Evolutionary conservation across 768 basidiomycete genomes (phyloP).

Genomic region (Russula griseocarnosa): DNA sequence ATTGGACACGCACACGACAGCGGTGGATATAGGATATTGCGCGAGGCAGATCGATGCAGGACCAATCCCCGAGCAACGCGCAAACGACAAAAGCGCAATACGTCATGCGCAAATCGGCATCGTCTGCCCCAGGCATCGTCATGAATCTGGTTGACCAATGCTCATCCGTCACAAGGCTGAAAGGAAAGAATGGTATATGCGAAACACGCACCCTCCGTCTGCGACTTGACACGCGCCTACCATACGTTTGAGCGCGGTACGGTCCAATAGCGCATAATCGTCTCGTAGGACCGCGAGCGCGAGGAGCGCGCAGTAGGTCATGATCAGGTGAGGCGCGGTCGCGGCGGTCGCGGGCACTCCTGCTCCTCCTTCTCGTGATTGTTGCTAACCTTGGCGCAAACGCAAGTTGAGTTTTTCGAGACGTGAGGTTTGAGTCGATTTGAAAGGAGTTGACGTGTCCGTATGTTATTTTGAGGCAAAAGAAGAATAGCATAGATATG

Average conservation of each 20-base stretch:
- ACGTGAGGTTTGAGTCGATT: neutral
- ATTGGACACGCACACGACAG: conserved; percentile 57
- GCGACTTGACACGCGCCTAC: conserved; percentile 65
- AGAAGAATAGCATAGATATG: neutral
- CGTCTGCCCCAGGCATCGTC: conserved; percentile 59
- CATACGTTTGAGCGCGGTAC: conserved; percentile 60
- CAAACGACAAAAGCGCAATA: conserved; percentile 88
- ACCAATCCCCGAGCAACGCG: conserved; percentile 76
- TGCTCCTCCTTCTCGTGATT: conserved; percentile 34
- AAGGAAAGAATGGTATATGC: neutral
- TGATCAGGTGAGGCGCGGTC: conserved; percentile 78
- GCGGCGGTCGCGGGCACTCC: neutral
- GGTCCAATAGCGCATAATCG: conserved; percentile 68
- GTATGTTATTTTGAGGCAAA: neutral
- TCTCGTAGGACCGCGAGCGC: conserved; percentile 85
- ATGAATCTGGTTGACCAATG: conserved; percentile 51
- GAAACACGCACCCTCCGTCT: conserved; percentile 71
- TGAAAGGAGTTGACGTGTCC: neutral
- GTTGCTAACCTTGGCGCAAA: conserved; percentile 30
- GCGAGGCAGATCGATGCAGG: conserved; percentile 56
- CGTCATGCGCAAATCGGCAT: conserved; percentile 76
- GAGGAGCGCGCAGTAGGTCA: conserved; percentile 89
- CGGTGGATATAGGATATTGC: conserved; percentile 61
- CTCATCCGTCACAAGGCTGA: neutral
- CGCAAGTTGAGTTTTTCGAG: neutral